Base-by-base conservation (phyloP, 2,329 filamentous ascomycete species). In the Penicillium vulpinum region DNA sequence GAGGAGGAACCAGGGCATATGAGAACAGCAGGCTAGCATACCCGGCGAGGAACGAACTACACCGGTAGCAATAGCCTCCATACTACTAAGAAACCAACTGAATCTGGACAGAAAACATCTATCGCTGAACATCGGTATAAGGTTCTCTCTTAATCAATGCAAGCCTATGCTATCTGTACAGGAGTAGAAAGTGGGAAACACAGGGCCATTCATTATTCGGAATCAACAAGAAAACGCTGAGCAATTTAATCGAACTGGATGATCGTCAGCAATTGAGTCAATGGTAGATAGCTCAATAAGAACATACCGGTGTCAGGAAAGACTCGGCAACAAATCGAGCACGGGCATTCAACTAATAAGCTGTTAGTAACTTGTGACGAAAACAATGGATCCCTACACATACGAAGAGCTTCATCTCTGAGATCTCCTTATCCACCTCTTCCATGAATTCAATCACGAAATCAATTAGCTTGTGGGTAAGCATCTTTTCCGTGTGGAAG, bases 381-480 rank as follows among this genome's bases (percentile, higher is more conserved):
- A 41, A 22, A 26, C 5, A 4, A 33, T 11, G 13, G 8, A 35
- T 43, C 6, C 10, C 9, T n/a, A 41, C 31, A 58, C 91, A 67
- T 84, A 97, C 93, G 77, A 99, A 99, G 70, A 99, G 88, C 84
- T 99, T 99, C 94, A 99, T 97, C 80, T 99, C 95, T 3, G 94
- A 97, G 59, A 99, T 99, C 77, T 99, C 94, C 83, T 99, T 99
- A 77, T 99, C 95, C 5, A 99, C 95, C 75, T 99, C 94, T 77
- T 99, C 93, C 93, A 99, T 97, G 72, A 99, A 99, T 72, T 97
- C 88, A 64, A 99, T 97, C 67, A 99, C 96, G 71, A 99, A 99
- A 75, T 99, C 94, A 33, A 99, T 95, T 67, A 99, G 83, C 81
- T 99, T 97, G 75, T 99, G 93, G 82, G 97, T 97, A 73, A 97